Conservation (phyloP, 768 basidiomycete species). For the Lepiota venenata region DNA sequence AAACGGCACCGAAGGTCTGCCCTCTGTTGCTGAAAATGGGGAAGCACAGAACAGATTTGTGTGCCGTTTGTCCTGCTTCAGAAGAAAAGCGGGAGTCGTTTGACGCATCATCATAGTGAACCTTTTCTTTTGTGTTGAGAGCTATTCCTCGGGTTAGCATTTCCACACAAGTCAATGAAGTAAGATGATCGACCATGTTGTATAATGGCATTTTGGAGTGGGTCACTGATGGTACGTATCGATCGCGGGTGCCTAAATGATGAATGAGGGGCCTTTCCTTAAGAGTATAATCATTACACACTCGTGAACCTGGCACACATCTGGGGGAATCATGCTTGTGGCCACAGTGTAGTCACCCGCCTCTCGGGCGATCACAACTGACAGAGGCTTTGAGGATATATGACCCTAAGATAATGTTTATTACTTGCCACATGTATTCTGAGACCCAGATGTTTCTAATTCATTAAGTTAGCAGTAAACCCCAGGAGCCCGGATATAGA, state of each 20-base stretch:
- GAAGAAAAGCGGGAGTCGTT: constrained; percentile 66
- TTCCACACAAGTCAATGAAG: neutral
- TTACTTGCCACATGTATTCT: constrained; percentile 52
- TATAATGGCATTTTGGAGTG: constrained; percentile 64
- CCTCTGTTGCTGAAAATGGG: constrained; percentile 74
- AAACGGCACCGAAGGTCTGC: constrained; percentile 71
- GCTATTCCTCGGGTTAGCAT: constrained; percentile 30
- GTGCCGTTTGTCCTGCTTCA: constrained; percentile 57
- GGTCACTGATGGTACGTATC: constrained; percentile 55
- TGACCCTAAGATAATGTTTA: neutral
- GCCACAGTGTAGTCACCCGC: constrained; percentile 70
- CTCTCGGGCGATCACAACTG: constrained; percentile 65
- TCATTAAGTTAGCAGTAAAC: neutral
- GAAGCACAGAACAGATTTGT: constrained; percentile 63
- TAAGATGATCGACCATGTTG: constrained; percentile 49
- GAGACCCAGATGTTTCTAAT: constrained; percentile 61
- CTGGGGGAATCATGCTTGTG: constrained; percentile 59
- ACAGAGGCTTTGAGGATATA: neutral
- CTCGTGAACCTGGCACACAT: constrained; percentile 67
- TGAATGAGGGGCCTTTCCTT: constrained; percentile 2
- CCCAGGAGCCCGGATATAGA: neutral
- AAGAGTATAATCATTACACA: constrained; percentile 27
- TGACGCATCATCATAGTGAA: constrained; percentile 59
- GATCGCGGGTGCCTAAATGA: constrained; percentile 52
- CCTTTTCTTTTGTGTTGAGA: constrained; percentile 60